phyloP scores from a whole-genome alignment of 1,139 yeast species.

The Zygotorulaspora mrakii region DNA sequence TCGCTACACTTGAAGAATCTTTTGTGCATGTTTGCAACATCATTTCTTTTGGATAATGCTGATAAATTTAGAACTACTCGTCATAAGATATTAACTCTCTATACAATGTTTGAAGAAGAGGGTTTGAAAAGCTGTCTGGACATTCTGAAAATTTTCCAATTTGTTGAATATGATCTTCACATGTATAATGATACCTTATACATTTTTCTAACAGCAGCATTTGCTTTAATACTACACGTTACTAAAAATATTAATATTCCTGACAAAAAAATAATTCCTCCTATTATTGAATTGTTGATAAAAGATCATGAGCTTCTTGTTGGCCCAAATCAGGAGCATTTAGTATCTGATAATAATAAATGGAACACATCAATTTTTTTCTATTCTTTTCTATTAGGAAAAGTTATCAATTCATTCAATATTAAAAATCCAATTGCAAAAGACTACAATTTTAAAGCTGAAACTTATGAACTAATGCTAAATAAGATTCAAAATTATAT shows the following conservation, averaged over 20 bases:
- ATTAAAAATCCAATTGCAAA: constrained; percentile 2
- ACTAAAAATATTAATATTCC: constrained; percentile 20
- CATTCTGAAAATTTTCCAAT: constrained; percentile 21
- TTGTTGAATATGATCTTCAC: constrained; percentile 22
- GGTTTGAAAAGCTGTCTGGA: constrained; percentile 16
- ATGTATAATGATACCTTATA: constrained; percentile 24
- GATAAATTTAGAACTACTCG: constrained; percentile 14
- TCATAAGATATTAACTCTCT: constrained; percentile 19
- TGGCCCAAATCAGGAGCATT: constrained; percentile 16
- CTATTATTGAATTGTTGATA: constrained; percentile 16
- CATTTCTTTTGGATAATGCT: constrained; percentile 24
- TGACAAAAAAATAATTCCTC: constrained; percentile 13
- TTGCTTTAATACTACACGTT: constrained; percentile 20
- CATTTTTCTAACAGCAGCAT: constrained; percentile 24
- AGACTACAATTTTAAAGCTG: constrained; percentile 4
- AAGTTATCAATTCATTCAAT: constrained; percentile 14
- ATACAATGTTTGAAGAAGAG: constrained; percentile 16
- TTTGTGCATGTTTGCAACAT: constrained; percentile 21
- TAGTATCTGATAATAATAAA: constrained; percentile 22
- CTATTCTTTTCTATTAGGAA: constrained; percentile 18
- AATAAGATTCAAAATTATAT: constrained; percentile 14
- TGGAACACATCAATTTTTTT: constrained; percentile 24
- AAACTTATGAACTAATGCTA: constrained; percentile 16
- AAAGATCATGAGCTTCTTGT: constrained; percentile 20
- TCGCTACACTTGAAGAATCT: constrained; percentile 18